Conservation (phyloP, 1,139 yeast species). For the Geotrichum europaeum region DNA sequence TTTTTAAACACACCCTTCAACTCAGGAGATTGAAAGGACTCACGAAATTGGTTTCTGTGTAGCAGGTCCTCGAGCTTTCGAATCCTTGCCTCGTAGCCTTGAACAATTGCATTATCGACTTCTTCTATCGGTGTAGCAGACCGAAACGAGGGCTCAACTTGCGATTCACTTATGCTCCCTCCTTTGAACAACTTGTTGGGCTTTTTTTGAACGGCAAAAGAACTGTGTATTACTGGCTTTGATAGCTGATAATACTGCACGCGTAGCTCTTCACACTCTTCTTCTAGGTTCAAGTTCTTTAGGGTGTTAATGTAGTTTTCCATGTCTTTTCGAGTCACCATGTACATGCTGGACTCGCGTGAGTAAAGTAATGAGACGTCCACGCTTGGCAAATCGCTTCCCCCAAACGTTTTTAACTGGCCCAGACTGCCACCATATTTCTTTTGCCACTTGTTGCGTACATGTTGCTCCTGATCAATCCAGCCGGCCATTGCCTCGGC, state of each 20-base stretch:
- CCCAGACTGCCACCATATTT: slow-evolving; percentile 43
- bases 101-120: slow-evolving; percentile 19
- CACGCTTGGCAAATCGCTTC: slow-evolving; percentile 11
- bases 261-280: slow-evolving; percentile 14
- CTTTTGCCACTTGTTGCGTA: slow-evolving; percentile 57
- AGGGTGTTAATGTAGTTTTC: slow-evolving; percentile 10
- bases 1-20: slow-evolving; percentile 1
- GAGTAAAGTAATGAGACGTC: slow-evolving; percentile 15
- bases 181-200: slow-evolving; percentile 15
- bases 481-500: slow-evolving; percentile 56
- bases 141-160: slow-evolving; percentile 4
- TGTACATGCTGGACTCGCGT: slow-evolving; percentile 3
- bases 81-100: slow-evolving; percentile 35
- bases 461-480: slow-evolving; percentile 51
- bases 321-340: slow-evolving; percentile 12
- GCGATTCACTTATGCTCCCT: slow-evolving; percentile 15
- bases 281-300: not conserved
- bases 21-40: slow-evolving; percentile 10
- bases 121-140: not conserved
- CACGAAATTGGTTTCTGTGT: slow-evolving; percentile 32
- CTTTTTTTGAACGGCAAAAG: not conserved
- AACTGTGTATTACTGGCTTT: not conserved
- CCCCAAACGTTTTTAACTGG: slow-evolving; percentile 14
- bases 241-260: slow-evolving; percentile 2
- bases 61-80: slow-evolving; percentile 37